These are phyloP conservation scores for Aspergillus asperescens DNA, from an alignment of 495 filamentous ascomycete genomes.

Conservation along the genomic window DNA sequence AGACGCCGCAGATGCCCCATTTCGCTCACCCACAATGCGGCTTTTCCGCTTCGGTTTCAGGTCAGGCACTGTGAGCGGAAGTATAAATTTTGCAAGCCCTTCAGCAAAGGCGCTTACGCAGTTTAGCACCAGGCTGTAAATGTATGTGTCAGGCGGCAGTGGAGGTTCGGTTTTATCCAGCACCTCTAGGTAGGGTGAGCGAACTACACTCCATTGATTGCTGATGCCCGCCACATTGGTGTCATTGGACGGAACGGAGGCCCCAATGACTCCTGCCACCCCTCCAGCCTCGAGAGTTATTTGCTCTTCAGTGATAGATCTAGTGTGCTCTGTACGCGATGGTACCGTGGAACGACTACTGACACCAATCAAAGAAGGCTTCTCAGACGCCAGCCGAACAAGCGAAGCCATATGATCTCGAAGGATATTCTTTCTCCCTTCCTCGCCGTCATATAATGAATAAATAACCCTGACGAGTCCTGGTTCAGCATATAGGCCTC, in stretches of 20 bases:
- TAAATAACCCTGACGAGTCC: conserved; percentile 75
- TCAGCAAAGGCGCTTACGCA: conserved; percentile 88
- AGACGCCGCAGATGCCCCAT: conserved; percentile 34
- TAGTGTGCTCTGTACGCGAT: conserved; percentile 34
- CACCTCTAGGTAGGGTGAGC: conserved; percentile 86
- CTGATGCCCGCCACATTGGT: conserved; percentile 70
- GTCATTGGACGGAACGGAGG: conserved; percentile 61
- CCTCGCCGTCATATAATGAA: conserved; percentile 65
- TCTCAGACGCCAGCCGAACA: conserved; percentile 85
- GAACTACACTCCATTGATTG: conserved; percentile 80
- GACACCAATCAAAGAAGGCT: conserved; percentile 78
- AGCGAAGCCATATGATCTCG: conserved; percentile 76
- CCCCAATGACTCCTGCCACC: conserved; percentile 79
- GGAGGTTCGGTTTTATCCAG: conserved; percentile 89
- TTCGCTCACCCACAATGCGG: conserved; percentile 31
- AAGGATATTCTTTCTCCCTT: conserved; percentile 70
- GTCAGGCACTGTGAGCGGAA: conserved; percentile 76
- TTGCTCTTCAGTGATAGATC: conserved; percentile 61
- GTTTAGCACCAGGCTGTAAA: conserved; percentile 82
- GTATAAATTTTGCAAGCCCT: conserved; percentile 83
- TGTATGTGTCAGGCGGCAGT: conserved; percentile 79
- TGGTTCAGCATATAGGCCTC: conserved; percentile 75
- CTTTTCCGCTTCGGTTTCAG: conserved; percentile 50
- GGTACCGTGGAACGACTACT: conserved; percentile 81
- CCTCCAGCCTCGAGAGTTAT: conserved; percentile 82